phyloP scores from a whole-genome alignment of 176 grass and related monocot species.

The Phoenix dactylifera region DNA sequence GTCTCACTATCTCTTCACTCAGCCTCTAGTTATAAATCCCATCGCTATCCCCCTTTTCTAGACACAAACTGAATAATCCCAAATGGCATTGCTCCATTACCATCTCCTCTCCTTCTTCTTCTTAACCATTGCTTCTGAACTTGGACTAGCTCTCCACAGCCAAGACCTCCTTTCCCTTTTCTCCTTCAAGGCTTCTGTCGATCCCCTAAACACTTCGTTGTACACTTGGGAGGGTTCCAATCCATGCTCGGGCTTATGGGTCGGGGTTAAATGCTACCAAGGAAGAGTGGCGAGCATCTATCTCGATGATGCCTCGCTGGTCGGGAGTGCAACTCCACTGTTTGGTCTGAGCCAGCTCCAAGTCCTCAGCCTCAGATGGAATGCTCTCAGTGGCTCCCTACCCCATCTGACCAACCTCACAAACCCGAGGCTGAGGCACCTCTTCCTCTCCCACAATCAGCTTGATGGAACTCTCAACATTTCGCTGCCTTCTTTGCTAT shows the following conservation, averaged over 20 bases:
- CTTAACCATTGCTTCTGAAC: neutral
- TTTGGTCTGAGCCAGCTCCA: constrained; percentile 26
- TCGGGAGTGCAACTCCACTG: constrained; percentile 33
- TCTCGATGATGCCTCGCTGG: constrained; percentile 32
- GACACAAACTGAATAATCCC: neutral
- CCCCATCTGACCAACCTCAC: constrained; percentile 27
- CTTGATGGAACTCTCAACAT: constrained; percentile 25
- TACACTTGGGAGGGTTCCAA: constrained; percentile 32
- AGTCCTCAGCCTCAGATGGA: constrained; percentile 39
- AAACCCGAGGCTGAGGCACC: constrained; percentile 33
- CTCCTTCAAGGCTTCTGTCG: constrained; percentile 40
- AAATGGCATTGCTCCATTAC: constrained; percentile 17
- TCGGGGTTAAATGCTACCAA: constrained; percentile 33
- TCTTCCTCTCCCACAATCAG: constrained; percentile 37
- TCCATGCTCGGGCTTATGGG: constrained; percentile 50
- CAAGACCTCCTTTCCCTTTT: constrained; percentile 30
- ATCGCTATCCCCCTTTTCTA: neutral
- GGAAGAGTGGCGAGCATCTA: constrained; percentile 38
- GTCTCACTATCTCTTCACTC: constrained; percentile 6
- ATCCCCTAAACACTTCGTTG: constrained; percentile 12
- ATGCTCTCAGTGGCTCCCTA: constrained; percentile 30
- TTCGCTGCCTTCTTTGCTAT: constrained; percentile 30
- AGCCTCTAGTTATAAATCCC: constrained; percentile 28
- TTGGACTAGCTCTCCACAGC: neutral
- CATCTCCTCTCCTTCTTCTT: constrained; percentile 5